Evolutionary conservation across 2,329 filamentous ascomycete species (phyloP), one percentile per base, ranked within the genome.

Genomic region (Pseudogymnoascus sp.): DNA sequence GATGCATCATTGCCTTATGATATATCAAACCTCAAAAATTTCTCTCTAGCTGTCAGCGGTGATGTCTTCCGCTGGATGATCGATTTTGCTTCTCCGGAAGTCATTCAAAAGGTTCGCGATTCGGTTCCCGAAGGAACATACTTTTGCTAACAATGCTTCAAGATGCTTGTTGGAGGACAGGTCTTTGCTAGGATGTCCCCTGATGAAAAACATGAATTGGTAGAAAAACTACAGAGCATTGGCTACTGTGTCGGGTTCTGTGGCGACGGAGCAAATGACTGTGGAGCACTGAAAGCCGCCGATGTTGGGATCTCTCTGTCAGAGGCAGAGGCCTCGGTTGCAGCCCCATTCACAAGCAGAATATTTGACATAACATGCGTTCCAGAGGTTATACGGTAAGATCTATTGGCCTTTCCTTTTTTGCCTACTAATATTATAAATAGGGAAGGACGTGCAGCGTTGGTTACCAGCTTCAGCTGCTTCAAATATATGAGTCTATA

Each of bases 401-500:
- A 18, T 59, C 6, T 11, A 28, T 12, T n/a, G 59, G 7, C 37
- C 9, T 54, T 2, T n/a, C 9, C 9, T 20, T 33, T 33, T 30
- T 14, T 37, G 16, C 6, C 54, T 54, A 59, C 66, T 68, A 60
- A 67, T 47, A 28, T 30, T 18, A 16, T 37, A 36, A 58, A 38
- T 61, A 74, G 92, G 66, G 94, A 99, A 78, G 94, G 94, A 18
- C 86, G 95, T 65, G 93, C 93, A 18, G 90, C 95, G 35, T 81
- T 99, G 35, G 92, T 97, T n/a, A 99, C 94, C 11, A 96, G 92
- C 74, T 99, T 99, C 78, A 95, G 90, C 77, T 99, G 94, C 78
- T 99, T 99, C 82, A 99, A 97, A 78, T 99, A 96, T 76, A 99
- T 99, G 95, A 95, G 90, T 69, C 77, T 99, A 66, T 99, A 99